Evolutionary conservation across 78 protist species (phyloP), one percentile per base, ranked within the genome.

Genomic region (Dictyostelium intermedium): DNA sequence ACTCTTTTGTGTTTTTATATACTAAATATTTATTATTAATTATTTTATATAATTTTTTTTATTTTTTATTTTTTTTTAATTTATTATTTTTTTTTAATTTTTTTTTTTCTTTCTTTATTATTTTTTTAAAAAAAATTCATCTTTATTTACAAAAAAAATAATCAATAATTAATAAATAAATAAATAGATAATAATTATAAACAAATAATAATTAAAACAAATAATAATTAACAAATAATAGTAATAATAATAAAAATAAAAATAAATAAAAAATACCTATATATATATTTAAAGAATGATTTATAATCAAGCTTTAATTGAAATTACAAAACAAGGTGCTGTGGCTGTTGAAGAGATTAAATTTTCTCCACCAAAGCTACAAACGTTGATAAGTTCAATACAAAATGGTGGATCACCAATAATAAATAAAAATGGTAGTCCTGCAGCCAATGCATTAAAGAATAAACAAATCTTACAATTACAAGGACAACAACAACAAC

Each of bases 241-340:
- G 7, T 63, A 20, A 63, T 39, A 39, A 39, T 39, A 39, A 69
- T 69, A n/a, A 23, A 5, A 30, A 9, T n/a, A 69, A 23, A 10
- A 14, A 69, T 23, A 25, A 25, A 70, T 30, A 7, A 69, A 30
- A 25, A 8, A 3, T 69, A 25, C 0, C 1, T 69, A 69, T 4
- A 63, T 25, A 63, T 7, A 23, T 69, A 10, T 30, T 3, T 70
- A 70, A 37, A 73, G 45, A 43, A 77, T 77, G 82, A 80, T 72
- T 34, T 72, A 72, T 72, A 82, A 83, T 39, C 89, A 83, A 66
- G 41, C 89, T n/a, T 14, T 87, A 8, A 69, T 61, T 8, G 93
- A 87, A 78, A 87, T 87, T 45, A 79, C 53, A 9, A 87, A 87
- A 43, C 93, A 87, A 87, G 85, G 86, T 32, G 93, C 93, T 1